phyloP scores from a whole-genome alignment of 2,329 filamentous ascomycete species.

The Cladorrhinum sp. region DNA sequence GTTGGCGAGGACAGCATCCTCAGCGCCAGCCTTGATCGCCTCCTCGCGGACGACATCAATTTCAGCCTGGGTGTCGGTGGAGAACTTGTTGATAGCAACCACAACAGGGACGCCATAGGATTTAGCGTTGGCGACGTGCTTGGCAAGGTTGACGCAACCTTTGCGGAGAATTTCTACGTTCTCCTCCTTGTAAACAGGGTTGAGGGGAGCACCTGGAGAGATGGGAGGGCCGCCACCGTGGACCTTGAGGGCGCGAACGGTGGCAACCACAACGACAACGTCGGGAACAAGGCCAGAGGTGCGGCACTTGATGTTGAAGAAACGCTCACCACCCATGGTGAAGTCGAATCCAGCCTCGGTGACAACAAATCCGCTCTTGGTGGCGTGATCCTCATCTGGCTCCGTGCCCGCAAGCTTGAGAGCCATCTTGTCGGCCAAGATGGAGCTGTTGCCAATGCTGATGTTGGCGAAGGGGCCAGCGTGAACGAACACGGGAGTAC shows the following conservation, averaged over 20 bases:
- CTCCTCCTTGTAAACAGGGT: conserved; percentile 86
- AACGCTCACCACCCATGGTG: conserved; percentile 98
- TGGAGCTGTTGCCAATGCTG: conserved; percentile 92
- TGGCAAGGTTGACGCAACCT: conserved; percentile 90
- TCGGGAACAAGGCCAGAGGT: conserved; percentile 90
- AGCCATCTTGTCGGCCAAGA: conserved; percentile 91
- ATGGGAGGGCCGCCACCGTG: conserved; percentile 96
- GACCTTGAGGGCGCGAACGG: conserved; percentile 91
- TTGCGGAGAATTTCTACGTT: conserved; percentile 86
- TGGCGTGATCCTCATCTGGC: conserved; percentile 76
- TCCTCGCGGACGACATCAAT: conserved; percentile 87
- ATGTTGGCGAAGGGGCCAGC: conserved; percentile 98
- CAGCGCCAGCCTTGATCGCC: conserved; percentile 84
- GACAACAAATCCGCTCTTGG: conserved; percentile 87
- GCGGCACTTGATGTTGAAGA: conserved; percentile 99
- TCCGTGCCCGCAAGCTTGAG: conserved; percentile 95
- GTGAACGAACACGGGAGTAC: conserved; percentile 95
- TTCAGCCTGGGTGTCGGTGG: conserved; percentile 90
- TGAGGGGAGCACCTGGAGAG: conserved; percentile 77
- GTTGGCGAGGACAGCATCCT: conserved; percentile 89
- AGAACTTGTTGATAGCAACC: conserved; percentile 95
- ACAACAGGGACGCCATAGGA: conserved; percentile 90
- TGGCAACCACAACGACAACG: conserved; percentile 91
- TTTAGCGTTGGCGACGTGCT: conserved; percentile 90
- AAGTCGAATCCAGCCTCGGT: conserved; percentile 99